These are phyloP conservation scores for Globisporangium paroecandrum DNA, from an alignment of 352 stramenopile genomes.

Conservation along the genomic window DNA sequence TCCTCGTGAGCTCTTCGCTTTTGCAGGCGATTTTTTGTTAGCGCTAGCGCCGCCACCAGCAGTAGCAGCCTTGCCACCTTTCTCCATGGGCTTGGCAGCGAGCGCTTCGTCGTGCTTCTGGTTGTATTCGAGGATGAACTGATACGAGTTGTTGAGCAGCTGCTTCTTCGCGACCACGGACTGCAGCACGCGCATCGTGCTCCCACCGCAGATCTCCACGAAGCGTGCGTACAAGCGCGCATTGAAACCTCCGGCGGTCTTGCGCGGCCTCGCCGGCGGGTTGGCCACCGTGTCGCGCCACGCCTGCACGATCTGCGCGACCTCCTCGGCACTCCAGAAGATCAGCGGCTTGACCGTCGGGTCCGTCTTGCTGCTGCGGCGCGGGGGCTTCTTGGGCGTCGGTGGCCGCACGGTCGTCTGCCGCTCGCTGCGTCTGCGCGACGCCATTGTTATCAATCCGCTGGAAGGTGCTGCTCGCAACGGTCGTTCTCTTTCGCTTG, in stretches of 20 bases:
- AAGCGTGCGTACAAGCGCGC: slow-evolving; percentile 14
- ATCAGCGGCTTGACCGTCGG: slow-evolving; percentile 16
- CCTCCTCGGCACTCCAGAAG: slow-evolving; percentile 16
- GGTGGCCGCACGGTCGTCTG: not conserved
- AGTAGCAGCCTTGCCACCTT: not conserved
- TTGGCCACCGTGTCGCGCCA: slow-evolving; percentile 13
- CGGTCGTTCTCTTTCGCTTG: no score
- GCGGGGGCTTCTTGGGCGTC: not conserved
- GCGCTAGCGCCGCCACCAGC: not conserved
- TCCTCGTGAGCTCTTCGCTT: not conserved
- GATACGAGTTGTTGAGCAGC: slow-evolving; percentile 16
- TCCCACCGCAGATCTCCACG: slow-evolving; percentile 9
- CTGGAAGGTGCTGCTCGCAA: not conserved
- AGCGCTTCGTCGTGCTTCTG: not conserved
- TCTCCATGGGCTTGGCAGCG: not conserved
- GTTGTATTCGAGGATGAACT: slow-evolving; percentile 15
- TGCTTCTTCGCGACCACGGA: slow-evolving; percentile 17
- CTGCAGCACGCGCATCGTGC: slow-evolving; percentile 4
- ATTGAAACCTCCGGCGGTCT: slow-evolving; percentile 12
- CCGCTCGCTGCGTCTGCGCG: slow-evolving; percentile 14
- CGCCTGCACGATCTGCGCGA: slow-evolving; percentile 12
- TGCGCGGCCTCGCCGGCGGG: not conserved
- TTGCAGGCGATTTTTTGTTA: not conserved
- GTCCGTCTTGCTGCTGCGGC: slow-evolving; percentile 18
- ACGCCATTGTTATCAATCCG: not conserved